These are phyloP conservation scores for Leucaena leucocephala DNA, from an alignment of 306 rosid genomes.

Conservation along the genomic window DNA sequence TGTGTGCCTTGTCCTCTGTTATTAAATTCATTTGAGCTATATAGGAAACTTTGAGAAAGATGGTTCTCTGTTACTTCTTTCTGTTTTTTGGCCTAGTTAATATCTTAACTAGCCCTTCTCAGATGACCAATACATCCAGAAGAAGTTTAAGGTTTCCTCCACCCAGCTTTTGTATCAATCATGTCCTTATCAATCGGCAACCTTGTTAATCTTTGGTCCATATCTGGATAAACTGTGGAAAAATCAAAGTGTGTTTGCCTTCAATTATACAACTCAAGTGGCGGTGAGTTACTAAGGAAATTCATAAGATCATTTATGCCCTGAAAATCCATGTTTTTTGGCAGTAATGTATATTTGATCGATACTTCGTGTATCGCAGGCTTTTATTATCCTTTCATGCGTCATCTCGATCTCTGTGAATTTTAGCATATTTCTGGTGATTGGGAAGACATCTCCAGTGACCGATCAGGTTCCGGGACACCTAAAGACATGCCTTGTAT, in stretches of 20 bases:
- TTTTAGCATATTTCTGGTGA: constrained; percentile 93
- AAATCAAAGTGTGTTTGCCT: constrained; percentile 73
- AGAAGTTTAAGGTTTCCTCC: constrained; percentile 87
- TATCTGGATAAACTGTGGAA: constrained; percentile 80
- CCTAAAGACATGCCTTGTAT: constrained; percentile 90
- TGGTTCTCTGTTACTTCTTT: too few species aligned
- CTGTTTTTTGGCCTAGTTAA: too few species aligned
- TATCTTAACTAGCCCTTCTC: constrained; percentile 57
- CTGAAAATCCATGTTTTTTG: not conserved
- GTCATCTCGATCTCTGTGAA: constrained; percentile 86
- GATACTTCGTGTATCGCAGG: constrained; percentile 57
- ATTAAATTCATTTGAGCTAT: not conserved
- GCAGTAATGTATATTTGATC: not conserved
- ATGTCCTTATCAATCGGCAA: constrained; percentile 84
- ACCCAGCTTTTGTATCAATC: constrained; percentile 94
- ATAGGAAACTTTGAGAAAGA: not conserved
- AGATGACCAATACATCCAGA: constrained; percentile 98
- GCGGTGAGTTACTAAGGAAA: constrained; percentile 57
- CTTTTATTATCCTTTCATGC: constrained; percentile 77
- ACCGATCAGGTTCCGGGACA: constrained; percentile 98
- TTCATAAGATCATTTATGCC: not conserved
- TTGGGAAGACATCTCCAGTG: constrained; percentile 93
- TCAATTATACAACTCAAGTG: constrained; percentile 78
- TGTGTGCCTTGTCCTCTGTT: not conserved
- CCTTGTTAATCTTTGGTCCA: constrained; percentile 80